These are phyloP conservation scores for Ceratobasidium sp. DNA, from an alignment of 1,284 basidiomycete species.

Conservation along the genomic window DNA sequence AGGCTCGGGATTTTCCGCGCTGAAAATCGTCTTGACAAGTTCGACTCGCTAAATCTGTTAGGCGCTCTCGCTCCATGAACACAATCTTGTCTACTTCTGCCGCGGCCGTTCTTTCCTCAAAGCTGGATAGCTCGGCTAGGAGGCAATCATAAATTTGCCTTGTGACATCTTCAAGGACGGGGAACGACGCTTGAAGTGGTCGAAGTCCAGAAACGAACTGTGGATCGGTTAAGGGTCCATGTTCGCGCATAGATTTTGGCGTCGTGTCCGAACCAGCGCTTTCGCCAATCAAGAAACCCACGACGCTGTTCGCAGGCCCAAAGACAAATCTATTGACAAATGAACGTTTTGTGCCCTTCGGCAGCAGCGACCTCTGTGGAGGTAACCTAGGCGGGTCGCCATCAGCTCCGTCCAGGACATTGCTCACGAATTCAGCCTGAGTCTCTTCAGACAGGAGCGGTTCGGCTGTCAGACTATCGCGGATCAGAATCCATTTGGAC, in stretches of 20 bases:
- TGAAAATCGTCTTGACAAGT: neutral
- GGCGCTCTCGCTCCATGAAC: neutral
- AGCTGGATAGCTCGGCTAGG: neutral
- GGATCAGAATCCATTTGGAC: slow-evolving; percentile 11
- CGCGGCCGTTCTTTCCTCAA: neutral
- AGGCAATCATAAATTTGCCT: neutral
- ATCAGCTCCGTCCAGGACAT: neutral
- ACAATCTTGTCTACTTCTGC: neutral
- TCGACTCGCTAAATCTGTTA: neutral
- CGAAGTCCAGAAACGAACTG: slow-evolving; percentile 9
- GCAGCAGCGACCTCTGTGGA: too few relatives aligned
- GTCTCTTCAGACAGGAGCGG: neutral
- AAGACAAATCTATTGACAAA: too few relatives aligned
- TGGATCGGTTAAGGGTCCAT: slow-evolving; percentile 8
- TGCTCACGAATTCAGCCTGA: neutral
- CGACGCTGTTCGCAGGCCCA: too few relatives aligned
- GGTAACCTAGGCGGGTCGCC: too few relatives aligned
- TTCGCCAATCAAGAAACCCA: too few relatives aligned
- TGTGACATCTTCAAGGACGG: neutral
- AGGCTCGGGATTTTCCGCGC: neutral
- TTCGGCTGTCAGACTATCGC: neutral
- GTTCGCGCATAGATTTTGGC: too few relatives aligned
- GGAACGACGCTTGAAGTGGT: neutral
- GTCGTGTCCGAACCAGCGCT: too few relatives aligned
- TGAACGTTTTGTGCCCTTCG: too few relatives aligned